Conservation (phyloP, 2,329 filamentous ascomycete species). For the Stagonosporopsis rhizophila region DNA sequence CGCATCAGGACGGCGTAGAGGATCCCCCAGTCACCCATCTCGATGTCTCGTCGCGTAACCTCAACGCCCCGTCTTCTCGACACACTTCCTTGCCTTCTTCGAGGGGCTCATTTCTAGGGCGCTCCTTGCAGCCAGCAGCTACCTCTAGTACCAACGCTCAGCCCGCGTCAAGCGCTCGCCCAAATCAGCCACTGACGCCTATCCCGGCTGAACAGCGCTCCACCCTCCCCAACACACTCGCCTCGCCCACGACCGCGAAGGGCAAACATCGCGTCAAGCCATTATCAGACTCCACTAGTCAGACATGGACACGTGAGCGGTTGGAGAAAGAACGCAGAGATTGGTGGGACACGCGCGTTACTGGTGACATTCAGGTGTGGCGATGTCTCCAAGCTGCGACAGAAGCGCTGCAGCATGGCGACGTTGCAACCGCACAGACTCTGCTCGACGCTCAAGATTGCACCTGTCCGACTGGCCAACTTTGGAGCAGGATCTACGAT, state of each 20-base stretch:
- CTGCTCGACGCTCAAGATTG: conserved; percentile 78
- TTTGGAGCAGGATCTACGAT: conserved; percentile 55
- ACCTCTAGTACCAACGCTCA: conserved; percentile 5
- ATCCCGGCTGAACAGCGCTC: conserved; percentile 37
- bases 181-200: conserved; percentile 37
- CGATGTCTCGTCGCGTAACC: conserved; percentile 27
- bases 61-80: conserved; percentile 26
- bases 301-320: conserved; percentile 62
- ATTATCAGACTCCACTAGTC: conserved; percentile 28
- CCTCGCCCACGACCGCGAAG: conserved; percentile 26
- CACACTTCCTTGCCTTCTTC: conserved; percentile 10
- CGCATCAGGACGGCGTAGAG: conserved; percentile 6
- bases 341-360: conserved; percentile 91
- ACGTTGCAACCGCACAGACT: conserved; percentile 68
- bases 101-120: conserved; percentile 7
- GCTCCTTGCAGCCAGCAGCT: not conserved
- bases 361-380: conserved; percentile 81
- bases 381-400: conserved; percentile 73
- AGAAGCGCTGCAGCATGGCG: conserved; percentile 67
- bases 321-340: conserved; percentile 76
- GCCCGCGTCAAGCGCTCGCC: conserved; percentile 23
- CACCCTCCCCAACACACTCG: conserved; percentile 38
- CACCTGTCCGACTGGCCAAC: conserved; percentile 53
- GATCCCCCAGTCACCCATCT: conserved; percentile 13
- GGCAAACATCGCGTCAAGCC: conserved; percentile 27